Percentiles rank a stretch among this genome's conserved stretches.
These are phyloP conservation scores for Plectosphaerella sp. DNA, from an alignment of 2,329 filamentous ascomycete species.

Conservation along the genomic window DNA sequence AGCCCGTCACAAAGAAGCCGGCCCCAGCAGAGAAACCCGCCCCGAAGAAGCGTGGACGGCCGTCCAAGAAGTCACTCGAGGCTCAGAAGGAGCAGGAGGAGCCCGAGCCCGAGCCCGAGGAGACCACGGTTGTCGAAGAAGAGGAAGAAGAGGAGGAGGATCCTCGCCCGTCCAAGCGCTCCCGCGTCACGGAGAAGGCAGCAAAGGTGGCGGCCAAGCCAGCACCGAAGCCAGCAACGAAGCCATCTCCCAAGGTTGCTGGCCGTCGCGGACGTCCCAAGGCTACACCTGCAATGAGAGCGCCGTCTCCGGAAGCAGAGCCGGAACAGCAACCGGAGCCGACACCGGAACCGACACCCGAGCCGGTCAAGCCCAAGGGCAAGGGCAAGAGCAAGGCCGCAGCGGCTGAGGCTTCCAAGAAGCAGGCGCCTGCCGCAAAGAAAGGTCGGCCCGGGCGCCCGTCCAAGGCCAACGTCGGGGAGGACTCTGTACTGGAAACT, in stretches of 20 bases:
- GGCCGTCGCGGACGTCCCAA: constrained; percentile 4
- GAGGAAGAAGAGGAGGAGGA: constrained; percentile 3
- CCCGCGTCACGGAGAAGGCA: constrained; percentile 11
- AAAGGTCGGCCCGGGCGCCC: constrained; percentile 18
- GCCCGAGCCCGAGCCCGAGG: not conserved
- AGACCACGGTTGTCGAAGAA: constrained; percentile 8
- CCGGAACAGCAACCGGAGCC: not conserved
- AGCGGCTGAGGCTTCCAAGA: constrained; percentile 4
- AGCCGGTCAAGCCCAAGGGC: constrained; percentile 12
- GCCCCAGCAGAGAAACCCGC: not conserved
- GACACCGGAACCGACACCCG: constrained; percentile 3
- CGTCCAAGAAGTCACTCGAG: constrained; percentile 5
- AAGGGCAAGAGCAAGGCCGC: constrained; percentile 18
- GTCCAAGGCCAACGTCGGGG: constrained; percentile 36
- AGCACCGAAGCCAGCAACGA: not conserved
- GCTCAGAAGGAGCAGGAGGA: constrained; percentile 3
- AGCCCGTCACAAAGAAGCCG: constrained; percentile 1
- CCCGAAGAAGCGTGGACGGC: constrained; percentile 12
- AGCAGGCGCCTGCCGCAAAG: constrained; percentile 10
- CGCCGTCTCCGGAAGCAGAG: not conserved
- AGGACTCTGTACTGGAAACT: constrained; percentile 39
- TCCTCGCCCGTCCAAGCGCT: constrained; percentile 10
- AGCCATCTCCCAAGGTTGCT: too few relatives aligned
- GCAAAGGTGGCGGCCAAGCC: not conserved
- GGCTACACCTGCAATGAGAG: constrained; percentile 2